These are phyloP conservation scores for Sporothrix sp. DNA, from an alignment of 2,329 filamentous ascomycete genomes.

Conservation along the genomic window DNA sequence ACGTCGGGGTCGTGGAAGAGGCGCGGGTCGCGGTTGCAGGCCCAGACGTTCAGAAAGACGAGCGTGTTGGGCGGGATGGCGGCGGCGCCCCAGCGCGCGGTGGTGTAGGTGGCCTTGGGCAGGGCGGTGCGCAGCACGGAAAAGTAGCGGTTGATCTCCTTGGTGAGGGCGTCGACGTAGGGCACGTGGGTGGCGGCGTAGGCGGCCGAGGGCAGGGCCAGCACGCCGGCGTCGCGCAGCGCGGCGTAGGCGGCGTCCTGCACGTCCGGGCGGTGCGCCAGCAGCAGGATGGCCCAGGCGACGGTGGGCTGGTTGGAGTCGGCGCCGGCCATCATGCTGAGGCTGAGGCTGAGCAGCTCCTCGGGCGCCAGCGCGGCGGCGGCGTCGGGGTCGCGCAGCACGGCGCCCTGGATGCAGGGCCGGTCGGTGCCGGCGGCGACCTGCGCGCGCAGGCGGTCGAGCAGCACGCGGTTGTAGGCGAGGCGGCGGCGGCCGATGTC, in stretches of 20 bases:
- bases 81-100: conserved; percentile 54
- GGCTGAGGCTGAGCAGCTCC: conserved; percentile 4
- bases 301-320: not conserved
- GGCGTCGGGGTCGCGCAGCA: conserved; percentile 12
- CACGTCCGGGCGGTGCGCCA: conserved; percentile 53
- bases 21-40: too few species aligned
- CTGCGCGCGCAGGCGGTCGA: conserved; percentile 35
- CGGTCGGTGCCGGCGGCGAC: conserved; percentile 19
- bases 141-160: conserved; percentile 69
- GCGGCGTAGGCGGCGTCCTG: conserved; percentile 44
- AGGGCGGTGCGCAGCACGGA: conserved; percentile 70
- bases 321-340: conserved; percentile 7
- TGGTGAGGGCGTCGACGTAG: conserved; percentile 67
- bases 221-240: conserved; percentile 56
- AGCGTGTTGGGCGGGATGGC: too few species aligned
- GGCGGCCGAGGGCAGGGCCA: too few species aligned
- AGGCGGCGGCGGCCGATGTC: conserved; percentile 31
- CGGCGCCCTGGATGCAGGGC: conserved; percentile 22
- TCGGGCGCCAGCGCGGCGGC: not conserved
- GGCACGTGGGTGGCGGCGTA: conserved; percentile 57
- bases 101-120: too few species aligned
- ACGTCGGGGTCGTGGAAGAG: conserved; percentile 43
- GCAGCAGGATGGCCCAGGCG: conserved; percentile 63
- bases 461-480: conserved; percentile 49
- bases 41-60: too few species aligned